Percentiles rank a stretch among this genome's conserved stretches.
These are phyloP conservation scores for Globisporangium uncinulatum DNA, from an alignment of 352 stramenopile genomes.

Conservation along the genomic window DNA sequence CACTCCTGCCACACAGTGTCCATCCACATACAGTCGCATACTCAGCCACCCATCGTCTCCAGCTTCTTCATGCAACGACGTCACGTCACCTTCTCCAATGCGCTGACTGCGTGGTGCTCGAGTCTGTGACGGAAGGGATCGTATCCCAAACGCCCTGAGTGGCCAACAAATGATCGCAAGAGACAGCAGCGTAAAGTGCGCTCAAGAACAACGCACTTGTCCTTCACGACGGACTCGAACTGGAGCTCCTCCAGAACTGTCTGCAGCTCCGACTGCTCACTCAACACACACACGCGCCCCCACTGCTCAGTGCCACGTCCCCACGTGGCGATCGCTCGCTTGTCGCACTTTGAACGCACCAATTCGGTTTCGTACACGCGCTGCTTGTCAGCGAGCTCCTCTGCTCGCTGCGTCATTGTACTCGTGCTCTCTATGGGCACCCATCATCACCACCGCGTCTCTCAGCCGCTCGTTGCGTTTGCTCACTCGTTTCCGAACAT, in stretches of 20 bases:
- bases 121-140: slow-evolving; percentile 11
- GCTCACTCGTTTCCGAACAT: neutral
- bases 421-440: slow-evolving; percentile 36
- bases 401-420: slow-evolving; percentile 35
- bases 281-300: neutral
- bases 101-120: slow-evolving; percentile 25
- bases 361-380: slow-evolving; percentile 25
- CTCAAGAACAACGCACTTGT: neutral
- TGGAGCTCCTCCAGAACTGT: slow-evolving; percentile 16
- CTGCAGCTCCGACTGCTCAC: slow-evolving; percentile 15
- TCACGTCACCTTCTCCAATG: slow-evolving; percentile 19
- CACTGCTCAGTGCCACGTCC: neutral
- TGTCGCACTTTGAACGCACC: slow-evolving; percentile 16
- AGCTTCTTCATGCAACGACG: neutral
- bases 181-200: neutral
- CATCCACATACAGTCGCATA: neutral
- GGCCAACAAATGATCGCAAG: neutral
- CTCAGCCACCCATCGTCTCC: neutral
- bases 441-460: too few species aligned
- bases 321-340: too few species aligned
- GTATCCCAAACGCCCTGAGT: neutral
- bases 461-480: neutral
- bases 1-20: too few species aligned
- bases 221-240: slow-evolving; percentile 13
- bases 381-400: slow-evolving; percentile 26